Evolutionary conservation across 768 basidiomycete species (phyloP).

Genomic region (Guyanaporus albipodus): DNA sequence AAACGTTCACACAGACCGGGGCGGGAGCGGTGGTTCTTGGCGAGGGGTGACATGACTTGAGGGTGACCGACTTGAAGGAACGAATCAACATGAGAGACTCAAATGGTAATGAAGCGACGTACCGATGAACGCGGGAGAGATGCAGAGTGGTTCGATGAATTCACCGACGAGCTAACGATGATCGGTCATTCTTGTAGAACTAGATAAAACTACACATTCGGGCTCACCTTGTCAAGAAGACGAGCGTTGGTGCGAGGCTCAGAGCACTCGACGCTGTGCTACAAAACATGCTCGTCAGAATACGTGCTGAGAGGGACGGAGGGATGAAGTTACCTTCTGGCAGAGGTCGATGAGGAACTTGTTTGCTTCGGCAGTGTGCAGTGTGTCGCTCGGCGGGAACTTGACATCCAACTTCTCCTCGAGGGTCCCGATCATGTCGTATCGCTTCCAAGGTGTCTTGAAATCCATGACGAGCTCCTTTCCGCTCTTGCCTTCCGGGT

Average conservation of each 20-base stretch:
- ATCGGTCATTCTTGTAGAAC: background rate
- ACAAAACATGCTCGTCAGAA: constrained; percentile 1
- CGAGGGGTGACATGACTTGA: constrained; percentile 98
- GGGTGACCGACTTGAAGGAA: constrained; percentile 80
- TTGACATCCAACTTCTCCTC: constrained; percentile 90
- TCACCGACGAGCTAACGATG: constrained; percentile 83
- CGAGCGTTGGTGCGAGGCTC: constrained; percentile 95
- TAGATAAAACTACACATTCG: background rate
- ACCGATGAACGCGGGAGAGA: constrained; percentile 96
- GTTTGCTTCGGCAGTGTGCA: constrained; percentile 86
- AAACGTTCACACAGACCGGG: constrained; percentile 98
- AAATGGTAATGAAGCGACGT: constrained; percentile 9
- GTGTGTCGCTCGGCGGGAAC: constrained; percentile 89
- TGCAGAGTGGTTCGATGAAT: constrained; percentile 94
- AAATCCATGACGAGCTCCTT: constrained; percentile 80
- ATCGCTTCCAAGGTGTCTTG: constrained; percentile 93
- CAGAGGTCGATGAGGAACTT: constrained; percentile 82
- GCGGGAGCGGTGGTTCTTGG: constrained; percentile 97
- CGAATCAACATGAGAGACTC: background rate
- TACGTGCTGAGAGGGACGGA: background rate
- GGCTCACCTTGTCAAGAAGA: constrained; percentile 82
- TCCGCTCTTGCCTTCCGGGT: constrained; percentile 91
- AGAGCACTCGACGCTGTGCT: constrained; percentile 96
- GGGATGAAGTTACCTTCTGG: constrained; percentile 55
- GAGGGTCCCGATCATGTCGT: constrained; percentile 95